Conservation (phyloP, 305 asterid species). For the Fraxinus sp. region DNA sequence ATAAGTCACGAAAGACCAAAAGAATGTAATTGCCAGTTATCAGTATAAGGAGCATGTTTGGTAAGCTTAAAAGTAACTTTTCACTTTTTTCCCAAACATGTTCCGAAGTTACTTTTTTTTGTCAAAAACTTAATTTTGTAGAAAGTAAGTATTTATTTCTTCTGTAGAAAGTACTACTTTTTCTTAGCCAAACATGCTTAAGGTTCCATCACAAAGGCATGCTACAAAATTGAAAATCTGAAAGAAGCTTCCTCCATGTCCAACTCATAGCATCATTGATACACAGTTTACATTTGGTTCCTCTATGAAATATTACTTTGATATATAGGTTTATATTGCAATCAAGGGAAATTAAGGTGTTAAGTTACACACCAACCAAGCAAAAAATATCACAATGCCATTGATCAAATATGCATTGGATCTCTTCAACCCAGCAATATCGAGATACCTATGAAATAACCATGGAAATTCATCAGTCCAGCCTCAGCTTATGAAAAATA, state of each 20-base stretch:
- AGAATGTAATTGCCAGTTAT: not conserved
- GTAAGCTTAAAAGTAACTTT: not conserved
- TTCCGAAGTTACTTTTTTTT: not conserved
- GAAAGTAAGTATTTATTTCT: not conserved
- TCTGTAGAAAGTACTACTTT: not conserved
- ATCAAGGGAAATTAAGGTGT: not conserved
- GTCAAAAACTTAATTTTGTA: not conserved
- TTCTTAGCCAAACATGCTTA: not conserved
- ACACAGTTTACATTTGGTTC: not conserved
- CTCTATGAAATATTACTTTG: not conserved
- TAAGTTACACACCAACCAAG: conserved; percentile 75
- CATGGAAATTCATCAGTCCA: conserved; percentile 26
- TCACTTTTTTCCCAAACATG: not conserved
- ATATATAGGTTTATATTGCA: not conserved
- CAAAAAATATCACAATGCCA: conserved; percentile 74
- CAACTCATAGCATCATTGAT: not conserved
- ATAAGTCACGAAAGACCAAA: not conserved
- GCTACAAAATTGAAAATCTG: not conserved
- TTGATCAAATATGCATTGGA: conserved; percentile 70
- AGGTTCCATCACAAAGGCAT: not conserved
- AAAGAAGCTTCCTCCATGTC: conserved; percentile 7
- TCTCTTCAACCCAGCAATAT: conserved; percentile 80
- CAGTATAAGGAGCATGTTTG: not conserved
- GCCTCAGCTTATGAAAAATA: conserved; percentile 14
- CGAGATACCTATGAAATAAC: conserved; percentile 72